Evolutionary conservation across 139 green algal species (phyloP), one percentile per base, ranked within the genome.

Genomic region (Nannochloris sp.): DNA sequence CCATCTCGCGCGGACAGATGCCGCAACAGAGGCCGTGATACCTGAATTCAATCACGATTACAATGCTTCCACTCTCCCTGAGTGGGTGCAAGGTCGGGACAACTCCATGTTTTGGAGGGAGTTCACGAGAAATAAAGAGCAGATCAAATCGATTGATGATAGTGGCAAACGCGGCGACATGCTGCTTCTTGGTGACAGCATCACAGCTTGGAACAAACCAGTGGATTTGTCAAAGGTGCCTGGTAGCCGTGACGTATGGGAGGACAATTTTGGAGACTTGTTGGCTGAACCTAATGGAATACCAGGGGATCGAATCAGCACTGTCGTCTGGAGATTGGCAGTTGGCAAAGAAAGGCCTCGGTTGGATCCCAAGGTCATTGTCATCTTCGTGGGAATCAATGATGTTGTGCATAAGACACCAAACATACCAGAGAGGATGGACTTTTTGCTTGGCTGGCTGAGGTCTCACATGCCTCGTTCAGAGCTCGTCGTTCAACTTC

Each of bases 341-440:
- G 12, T 58, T 34, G 19, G 19, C 21, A 14, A 34, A 34, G 50
- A 58, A 23, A 29, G 19, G 19, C 50, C 50, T 15, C 12, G 5
- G 7, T 27, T 58, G 7, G 50, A 58, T 34, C 50, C 50, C 23
- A 29, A 34, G 14, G 50, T 58, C 12, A 18, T 29, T 58, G 25
- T 58, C 4, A 40, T 58, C 23, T 58, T 58, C 23, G 19, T 34
- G 15, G 50, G 50, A 58, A 58, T 58, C 19, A 58, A 58, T 34
- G 50, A 58, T 34, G 50, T 58, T 12, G 50, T 58, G 21, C 50
- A 58, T 4, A 58, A 58, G 12, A 37, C 50, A 7, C 50, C 50
- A 58, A 34, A 58, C 12, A 58, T 58, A 34, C n/a, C 50, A 29
- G 23, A 29, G 25, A 58, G 50, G 19, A 58, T 58, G 50, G 50